A percentile compares a stretch with the other conserved stretches of the same genome.
Conservation (phyloP, 1,284 basidiomycete genomes). For the Ceraceosorus guamensis region DNA sequence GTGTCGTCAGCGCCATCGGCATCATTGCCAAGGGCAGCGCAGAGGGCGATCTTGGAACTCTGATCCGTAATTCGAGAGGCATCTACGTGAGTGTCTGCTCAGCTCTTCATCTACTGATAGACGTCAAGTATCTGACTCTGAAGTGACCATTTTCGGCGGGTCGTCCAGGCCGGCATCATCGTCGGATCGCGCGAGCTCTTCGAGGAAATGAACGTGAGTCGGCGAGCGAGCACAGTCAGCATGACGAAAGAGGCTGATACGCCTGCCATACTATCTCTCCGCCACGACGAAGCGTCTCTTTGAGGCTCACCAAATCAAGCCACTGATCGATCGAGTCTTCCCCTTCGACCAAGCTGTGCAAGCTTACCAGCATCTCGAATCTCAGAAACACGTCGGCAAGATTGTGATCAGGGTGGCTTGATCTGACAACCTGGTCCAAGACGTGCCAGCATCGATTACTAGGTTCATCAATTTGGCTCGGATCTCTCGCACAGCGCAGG, state of each 20-base stretch:
- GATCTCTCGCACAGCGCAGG: too few species aligned
- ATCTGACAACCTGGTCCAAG: too few species aligned
- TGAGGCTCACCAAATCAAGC: constrained; percentile 50
- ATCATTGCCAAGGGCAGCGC: constrained; percentile 48
- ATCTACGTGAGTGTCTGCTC: constrained; percentile 2
- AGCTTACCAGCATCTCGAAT: constrained; percentile 53
- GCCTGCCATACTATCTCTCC: too few species aligned
- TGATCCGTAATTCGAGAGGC: neutral
- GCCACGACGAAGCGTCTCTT: too few species aligned
- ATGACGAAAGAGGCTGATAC: too few species aligned
- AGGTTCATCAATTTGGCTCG: too few species aligned
- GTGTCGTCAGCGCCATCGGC: constrained; percentile 56
- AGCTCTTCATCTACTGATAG: constrained; percentile 11
- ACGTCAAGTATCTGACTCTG: constrained; percentile 18
- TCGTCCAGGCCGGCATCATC: constrained; percentile 49
- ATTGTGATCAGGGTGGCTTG: too few species aligned
- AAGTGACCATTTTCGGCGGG: constrained; percentile 14
- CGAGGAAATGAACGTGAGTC: constrained; percentile 54
- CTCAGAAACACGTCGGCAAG: constrained; percentile 33
- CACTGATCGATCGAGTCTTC: constrained; percentile 56
- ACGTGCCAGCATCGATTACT: too few species aligned
- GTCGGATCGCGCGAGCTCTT: constrained; percentile 51
- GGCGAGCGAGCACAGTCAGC: too few species aligned
- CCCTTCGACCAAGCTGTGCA: constrained; percentile 53
- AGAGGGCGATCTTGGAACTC: too few species aligned